Base-by-base conservation (phyloP, 2,329 filamentous ascomycete species). In the Monosporascus ibericus region DNA sequence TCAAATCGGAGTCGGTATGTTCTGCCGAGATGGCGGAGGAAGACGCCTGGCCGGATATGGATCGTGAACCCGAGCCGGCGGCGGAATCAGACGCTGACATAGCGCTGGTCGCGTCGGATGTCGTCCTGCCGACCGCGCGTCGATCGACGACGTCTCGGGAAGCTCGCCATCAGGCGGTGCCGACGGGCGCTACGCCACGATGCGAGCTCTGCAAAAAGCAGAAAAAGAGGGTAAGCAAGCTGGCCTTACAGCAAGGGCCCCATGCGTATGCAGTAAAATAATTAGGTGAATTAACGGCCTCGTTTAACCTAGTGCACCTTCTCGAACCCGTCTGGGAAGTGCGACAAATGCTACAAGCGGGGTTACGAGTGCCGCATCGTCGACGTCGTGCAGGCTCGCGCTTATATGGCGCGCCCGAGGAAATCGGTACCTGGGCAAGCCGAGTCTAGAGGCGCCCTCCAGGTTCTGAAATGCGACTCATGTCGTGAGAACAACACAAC, bases 141-240 rank as follows among this genome's bases (percentile, higher is more conserved):
- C 48, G 40, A 42, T 49, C 37, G 34, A 40, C 20, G 24, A 11
- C 22, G 14, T n/a, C 42, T 9, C 42, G 22, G 14, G 24, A 25
- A 9, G 3, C 37, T 18, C 36, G n/a, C 48, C 6, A 42, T n/a
- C 18, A 40, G 22, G 9, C 47, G 7, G 3, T 22, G 15, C 8
- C 15, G 22, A 5, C 34, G 34, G 20, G 9, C 48, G 48, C 24
- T 11, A 17, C 18, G 7, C 37, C 48, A 20, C 48, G 48, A 40
- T 49, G 48, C 36, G 48, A 49, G 37, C 27, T 49, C 22, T 49
- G 48, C 48, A 49, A 40, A 30, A 49, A 27, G 25, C 48, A 49
- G 27, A 38, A 30, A 14, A 38, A 49, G 20, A 49, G 14, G 47
- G 47, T 48, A 39, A n/a, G 17, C 7, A 20, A 38, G 9, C 9